Base-by-base conservation (phyloP, 345 rosid genomes). In the Dovyalis caffra region DNA sequence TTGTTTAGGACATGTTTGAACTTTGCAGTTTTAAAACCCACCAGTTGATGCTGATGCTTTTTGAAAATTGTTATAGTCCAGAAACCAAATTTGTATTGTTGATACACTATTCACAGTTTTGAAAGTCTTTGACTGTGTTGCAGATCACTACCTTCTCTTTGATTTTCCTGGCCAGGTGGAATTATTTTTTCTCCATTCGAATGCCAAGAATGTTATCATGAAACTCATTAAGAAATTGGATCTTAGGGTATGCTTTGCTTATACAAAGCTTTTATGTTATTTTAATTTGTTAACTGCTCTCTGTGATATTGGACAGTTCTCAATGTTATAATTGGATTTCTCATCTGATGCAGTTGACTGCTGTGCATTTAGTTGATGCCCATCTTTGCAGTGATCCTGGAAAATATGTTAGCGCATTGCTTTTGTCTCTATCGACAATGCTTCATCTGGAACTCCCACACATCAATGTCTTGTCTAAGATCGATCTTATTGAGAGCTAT, bases 121-220 rank as follows among this genome's bases (percentile, higher is more conserved):
- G 61, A 83, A 76, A 77, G 28, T 25, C 4, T 8, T 65, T 81
- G 53, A 65, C 71, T 77, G 43, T 73, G 78, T 37, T 88, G 87
- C 95, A 93, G 99, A 93, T 77, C 97, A 93, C 84, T 93, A 93
- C 85, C 84, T 93, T 78, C 95, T 92, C 72, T 93, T 96, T 80
- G 98, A 93, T 85, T 93, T 96, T 81, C 98, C 99, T 74, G 97
- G 97, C 70, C 99, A 91, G 85, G 98, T 96, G 77, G 99, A 93
- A 79, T 75, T 96, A 34, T 96, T 88, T 82, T 93, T 92, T 80
- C 90, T 88, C 77, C 97, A 92, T 78, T 77, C 94, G 15, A 90
- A 83, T 80, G 91, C 90, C 84, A 93, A 88, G 84, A 93, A 87
- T 65, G 85, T 90, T 68, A 84, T 92, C 64, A 87, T 78, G 82